Percentiles rank a stretch among this genome's conserved stretches.
These are phyloP conservation scores for Penicillium concentricum DNA, from an alignment of 2,329 filamentous ascomycete genomes.

Conservation along the genomic window DNA sequence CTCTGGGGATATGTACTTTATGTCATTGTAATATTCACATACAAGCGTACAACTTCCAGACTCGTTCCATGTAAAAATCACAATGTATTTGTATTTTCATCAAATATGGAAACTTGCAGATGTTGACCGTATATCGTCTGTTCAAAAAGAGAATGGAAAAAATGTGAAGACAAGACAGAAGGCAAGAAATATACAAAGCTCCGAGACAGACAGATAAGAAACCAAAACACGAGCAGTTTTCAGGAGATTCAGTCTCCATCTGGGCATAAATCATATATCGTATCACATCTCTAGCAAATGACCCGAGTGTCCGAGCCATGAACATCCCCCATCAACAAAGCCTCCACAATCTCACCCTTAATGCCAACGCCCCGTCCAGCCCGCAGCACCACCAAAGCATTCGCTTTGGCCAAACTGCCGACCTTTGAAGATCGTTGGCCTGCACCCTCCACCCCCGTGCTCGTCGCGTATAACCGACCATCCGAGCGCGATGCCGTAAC, in stretches of 20 bases:
- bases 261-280: constrained; percentile 1
- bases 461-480: constrained; percentile 69
- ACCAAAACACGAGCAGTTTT: neutral
- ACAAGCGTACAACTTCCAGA: neutral
- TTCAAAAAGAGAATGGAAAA: neutral
- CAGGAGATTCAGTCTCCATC: constrained; percentile 14
- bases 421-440: constrained; percentile 83
- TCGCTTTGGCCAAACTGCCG: constrained; percentile 83
- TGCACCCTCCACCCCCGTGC: constrained; percentile 66
- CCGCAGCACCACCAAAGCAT: constrained; percentile 70
- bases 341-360: constrained; percentile 71
- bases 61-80: neutral
- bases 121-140: neutral
- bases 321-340: constrained; percentile 70
- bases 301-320: constrained; percentile 22
- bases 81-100: neutral
- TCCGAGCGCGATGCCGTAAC: constrained; percentile 62
- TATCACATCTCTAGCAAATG: constrained; percentile 16
- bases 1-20: neutral
- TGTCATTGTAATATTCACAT: neutral
- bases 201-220: neutral
- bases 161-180: neutral
- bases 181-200: neutral
- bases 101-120: neutral
- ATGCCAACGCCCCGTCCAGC: constrained; percentile 54